Evolutionary conservation across 1,139 yeast genomes (phyloP).

Genomic region (Pichia sp.): DNA sequence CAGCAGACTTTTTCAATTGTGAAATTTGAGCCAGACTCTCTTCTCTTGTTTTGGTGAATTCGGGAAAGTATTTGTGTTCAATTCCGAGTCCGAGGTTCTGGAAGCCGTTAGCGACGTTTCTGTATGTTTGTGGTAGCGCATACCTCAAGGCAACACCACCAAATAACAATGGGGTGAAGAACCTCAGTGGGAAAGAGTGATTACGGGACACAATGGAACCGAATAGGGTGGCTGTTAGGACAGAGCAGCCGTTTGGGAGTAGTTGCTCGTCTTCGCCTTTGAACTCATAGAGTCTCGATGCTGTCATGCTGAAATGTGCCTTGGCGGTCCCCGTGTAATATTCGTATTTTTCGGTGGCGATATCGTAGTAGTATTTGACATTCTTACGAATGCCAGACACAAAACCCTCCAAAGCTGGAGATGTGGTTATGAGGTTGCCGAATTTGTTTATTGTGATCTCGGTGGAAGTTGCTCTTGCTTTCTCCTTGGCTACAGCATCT

Average conservation of each 20-base stretch:
- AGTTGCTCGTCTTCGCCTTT: conserved; percentile 37
- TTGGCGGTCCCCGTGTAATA: conserved; percentile 44
- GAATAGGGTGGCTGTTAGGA: conserved; percentile 50
- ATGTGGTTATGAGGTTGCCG: conserved; percentile 52
- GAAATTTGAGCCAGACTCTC: conserved; percentile 7
- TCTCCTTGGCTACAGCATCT: conserved; percentile 39
- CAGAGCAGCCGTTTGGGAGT: conserved; percentile 51
- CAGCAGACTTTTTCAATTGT: conserved; percentile 1
- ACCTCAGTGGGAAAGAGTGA: conserved; percentile 46
- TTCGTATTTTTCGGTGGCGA: conserved; percentile 41
- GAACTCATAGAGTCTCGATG: conserved; percentile 30
- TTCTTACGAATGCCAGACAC: conserved; percentile 39
- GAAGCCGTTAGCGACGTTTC: conserved; percentile 30
- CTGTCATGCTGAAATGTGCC: conserved; percentile 39
- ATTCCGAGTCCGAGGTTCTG: conserved; percentile 20
- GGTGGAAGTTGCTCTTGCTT: conserved; percentile 32
- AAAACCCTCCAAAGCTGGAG: conserved; percentile 44
- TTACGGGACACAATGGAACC: conserved; percentile 53
- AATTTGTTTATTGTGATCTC: conserved; percentile 40
- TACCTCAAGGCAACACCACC: conserved; percentile 42
- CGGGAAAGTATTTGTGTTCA: conserved; percentile 35
- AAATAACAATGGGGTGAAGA: conserved; percentile 46
- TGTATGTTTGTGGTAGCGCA: conserved; percentile 36
- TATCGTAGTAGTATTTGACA: conserved; percentile 38
- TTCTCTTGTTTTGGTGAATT: conserved; percentile 30